Evolutionary conservation across 2,329 filamentous ascomycete genomes (phyloP).

Genomic region (Whalleya microplaca): DNA sequence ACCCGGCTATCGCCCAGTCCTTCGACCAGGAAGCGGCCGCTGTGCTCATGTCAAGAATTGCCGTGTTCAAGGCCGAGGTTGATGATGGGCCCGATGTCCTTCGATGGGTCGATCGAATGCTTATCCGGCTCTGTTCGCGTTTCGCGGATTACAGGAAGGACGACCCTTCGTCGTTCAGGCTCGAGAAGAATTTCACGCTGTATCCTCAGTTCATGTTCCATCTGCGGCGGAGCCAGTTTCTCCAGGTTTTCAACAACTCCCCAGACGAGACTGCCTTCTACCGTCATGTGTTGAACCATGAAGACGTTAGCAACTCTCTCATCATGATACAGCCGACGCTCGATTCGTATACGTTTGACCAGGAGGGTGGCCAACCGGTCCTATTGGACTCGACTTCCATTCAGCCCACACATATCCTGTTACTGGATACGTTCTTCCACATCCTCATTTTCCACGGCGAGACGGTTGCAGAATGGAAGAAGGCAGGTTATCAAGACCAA

Average conservation of each 20-base stretch:
- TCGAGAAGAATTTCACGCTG: conserved; percentile 98
- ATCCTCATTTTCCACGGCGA: conserved; percentile 99
- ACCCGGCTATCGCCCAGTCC: conserved; percentile 92
- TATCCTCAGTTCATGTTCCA: conserved; percentile 99
- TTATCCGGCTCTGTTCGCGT: conserved; percentile 92
- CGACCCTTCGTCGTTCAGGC: conserved; percentile 92
- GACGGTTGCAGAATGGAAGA: conserved; percentile 96
- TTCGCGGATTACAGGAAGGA: conserved; percentile 99
- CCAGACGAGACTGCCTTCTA: conserved; percentile 99
- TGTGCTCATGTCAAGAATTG: conserved; percentile 98
- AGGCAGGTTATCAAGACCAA: conserved; percentile 96
- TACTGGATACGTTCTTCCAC: conserved; percentile 98
- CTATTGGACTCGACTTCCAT: conserved; percentile 95
- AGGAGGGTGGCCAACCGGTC: conserved; percentile 91
- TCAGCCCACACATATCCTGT: conserved; percentile 87
- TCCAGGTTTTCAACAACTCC: conserved; percentile 99
- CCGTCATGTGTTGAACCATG: conserved; percentile 93
- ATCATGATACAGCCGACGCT: conserved; percentile 99
- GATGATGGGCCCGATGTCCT: conserved; percentile 98
- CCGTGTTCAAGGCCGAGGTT: conserved; percentile 97
- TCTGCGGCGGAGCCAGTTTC: conserved; percentile 91
- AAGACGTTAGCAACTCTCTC: conserved; percentile 94
- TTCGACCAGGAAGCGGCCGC: conserved; percentile 98
- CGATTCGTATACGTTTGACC: conserved; percentile 96
- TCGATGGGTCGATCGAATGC: conserved; percentile 97